Evolutionary conservation across 495 filamentous ascomycete species (phyloP).

Genomic region (Aspergillus carlsbadensis): DNA sequence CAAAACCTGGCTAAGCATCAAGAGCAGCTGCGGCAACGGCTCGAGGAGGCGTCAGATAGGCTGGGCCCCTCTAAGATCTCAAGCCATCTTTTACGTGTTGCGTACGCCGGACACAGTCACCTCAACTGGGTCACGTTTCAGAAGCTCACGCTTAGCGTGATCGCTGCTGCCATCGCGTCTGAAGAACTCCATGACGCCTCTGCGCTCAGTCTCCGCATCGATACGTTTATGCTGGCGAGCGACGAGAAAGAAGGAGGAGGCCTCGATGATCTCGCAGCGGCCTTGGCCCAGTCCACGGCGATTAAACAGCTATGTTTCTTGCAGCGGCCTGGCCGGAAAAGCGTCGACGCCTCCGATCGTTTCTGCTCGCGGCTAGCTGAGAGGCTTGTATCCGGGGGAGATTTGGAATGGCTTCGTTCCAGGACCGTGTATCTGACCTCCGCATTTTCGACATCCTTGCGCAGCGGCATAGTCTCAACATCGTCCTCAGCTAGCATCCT

Average conservation of each 20-base stretch:
- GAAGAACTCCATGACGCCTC: constrained; percentile 15
- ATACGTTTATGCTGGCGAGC: constrained; percentile 1
- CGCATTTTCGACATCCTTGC: constrained; percentile 13
- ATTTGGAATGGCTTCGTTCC: constrained; percentile 12
- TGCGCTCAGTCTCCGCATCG: constrained; percentile 20
- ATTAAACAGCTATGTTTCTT: constrained; percentile 21
- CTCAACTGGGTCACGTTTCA: constrained; percentile 20
- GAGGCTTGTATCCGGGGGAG: constrained; percentile 8
- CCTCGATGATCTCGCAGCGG: constrained; percentile 10
- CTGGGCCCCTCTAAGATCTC: constrained; percentile 16
- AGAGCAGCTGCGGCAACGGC: constrained; percentile 16
- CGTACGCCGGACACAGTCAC: constrained; percentile 13
- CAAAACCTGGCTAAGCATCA: constrained; percentile 15
- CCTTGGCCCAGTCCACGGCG: constrained; percentile 11
- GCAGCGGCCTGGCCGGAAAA: constrained; percentile 13
- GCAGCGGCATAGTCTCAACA: constrained; percentile 4
- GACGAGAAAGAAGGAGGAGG: constrained; percentile 1
- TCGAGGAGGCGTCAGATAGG: constrained; percentile 16
- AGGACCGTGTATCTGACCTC: constrained; percentile 18
- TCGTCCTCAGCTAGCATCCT: background rate
- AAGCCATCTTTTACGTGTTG: constrained; percentile 17
- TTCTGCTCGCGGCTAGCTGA: constrained; percentile 5
- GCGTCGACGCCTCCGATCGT: constrained; percentile 13
- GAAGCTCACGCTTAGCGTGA: constrained; percentile 12
- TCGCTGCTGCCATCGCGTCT: constrained; percentile 16